These are phyloP conservation scores for Phialophora macrospora DNA, from an alignment of 2,329 filamentous ascomycete species.

Conservation along the genomic window DNA sequence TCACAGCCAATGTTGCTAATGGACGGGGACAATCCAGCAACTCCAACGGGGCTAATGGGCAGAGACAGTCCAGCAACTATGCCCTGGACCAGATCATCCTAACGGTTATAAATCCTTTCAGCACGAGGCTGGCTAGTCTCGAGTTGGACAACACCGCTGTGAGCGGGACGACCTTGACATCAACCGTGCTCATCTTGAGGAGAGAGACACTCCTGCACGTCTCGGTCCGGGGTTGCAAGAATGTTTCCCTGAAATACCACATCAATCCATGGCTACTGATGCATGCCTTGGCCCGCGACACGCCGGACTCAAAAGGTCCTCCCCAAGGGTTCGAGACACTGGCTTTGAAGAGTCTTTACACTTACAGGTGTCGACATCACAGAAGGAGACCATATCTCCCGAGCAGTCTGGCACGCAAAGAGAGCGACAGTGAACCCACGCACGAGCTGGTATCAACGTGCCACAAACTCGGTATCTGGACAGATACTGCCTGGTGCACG, in stretches of 20 bases:
- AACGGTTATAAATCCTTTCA: constrained; percentile 61
- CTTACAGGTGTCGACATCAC: constrained; percentile 67
- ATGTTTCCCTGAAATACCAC: constrained; percentile 68
- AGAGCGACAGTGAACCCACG: constrained; percentile 65
- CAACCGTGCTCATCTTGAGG: constrained; percentile 59
- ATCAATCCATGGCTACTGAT: constrained; percentile 63
- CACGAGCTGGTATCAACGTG: constrained; percentile 65
- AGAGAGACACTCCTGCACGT: constrained; percentile 62
- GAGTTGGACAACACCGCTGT: constrained; percentile 67
- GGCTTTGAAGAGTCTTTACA: constrained; percentile 64
- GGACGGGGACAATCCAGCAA: constrained; percentile 27
- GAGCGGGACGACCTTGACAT: constrained; percentile 61
- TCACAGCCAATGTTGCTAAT: constrained; percentile 39
- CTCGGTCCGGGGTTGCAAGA: constrained; percentile 66
- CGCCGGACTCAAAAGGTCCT: constrained; percentile 18
- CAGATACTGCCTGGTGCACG: constrained; percentile 66
- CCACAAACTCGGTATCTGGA: constrained; percentile 64
- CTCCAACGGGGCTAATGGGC: constrained; percentile 40
- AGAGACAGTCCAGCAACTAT: constrained; percentile 61
- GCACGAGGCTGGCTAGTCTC: constrained; percentile 60
- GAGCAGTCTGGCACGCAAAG: constrained; percentile 59
- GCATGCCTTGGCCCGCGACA: constrained; percentile 46
- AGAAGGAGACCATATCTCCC: constrained; percentile 64
- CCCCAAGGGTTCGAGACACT: constrained; percentile 51
- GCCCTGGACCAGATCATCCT: constrained; percentile 63